Evolutionary conservation across 352 stramenopile species (phyloP), one percentile per base, ranked within the genome.

Genomic region (Aphanomyces astaci): DNA sequence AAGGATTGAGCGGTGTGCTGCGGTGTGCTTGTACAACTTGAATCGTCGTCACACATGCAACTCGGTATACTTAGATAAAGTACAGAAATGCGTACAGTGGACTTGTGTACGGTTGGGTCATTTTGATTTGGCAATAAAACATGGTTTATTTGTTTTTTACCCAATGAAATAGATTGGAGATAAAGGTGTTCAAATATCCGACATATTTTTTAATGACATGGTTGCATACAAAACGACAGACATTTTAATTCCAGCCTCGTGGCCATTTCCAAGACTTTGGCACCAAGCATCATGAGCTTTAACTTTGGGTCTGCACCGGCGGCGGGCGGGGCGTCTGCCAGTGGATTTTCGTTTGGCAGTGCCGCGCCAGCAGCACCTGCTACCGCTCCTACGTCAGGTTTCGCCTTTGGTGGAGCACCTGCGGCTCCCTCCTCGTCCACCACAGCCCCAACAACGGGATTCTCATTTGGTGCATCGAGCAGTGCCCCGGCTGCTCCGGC

Each of bases 311-410:
- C 54, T 31, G 66, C 70, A 40, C 55, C 71, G 3, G 64, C 55
- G 33, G 57, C 59, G 15, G 55, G 63, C 2, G 66, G 52, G 33
- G 22, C 53, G 30, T 22, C 65, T 19, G 31, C 30, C n/a, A 62
- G 72, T 49, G 72, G 74, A 4, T 79, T 79, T 55, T 72, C 66
- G 15, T 77, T 79, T 51, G 72, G 74, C 32, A 36, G 5, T 22
- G 53, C 53, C 22, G 5, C 22, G 30, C 30, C 22, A 45, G 22
- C 30, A 25, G 31, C 24, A 36, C 22, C 53, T 62, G 53, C 22
- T 40, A 3, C 53, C 5, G 53, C 53, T 36, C 28, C 53, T n/a
- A 43, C 53, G 11, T 17, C 53, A 62, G 27, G 28, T n/a, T 40
- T 62, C 22, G 2, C 1, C 9, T 62, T 62, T 62, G 24, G 22